Base-by-base conservation (phyloP, 2,329 filamentous ascomycete species). In the Aspergillus niger region DNA sequence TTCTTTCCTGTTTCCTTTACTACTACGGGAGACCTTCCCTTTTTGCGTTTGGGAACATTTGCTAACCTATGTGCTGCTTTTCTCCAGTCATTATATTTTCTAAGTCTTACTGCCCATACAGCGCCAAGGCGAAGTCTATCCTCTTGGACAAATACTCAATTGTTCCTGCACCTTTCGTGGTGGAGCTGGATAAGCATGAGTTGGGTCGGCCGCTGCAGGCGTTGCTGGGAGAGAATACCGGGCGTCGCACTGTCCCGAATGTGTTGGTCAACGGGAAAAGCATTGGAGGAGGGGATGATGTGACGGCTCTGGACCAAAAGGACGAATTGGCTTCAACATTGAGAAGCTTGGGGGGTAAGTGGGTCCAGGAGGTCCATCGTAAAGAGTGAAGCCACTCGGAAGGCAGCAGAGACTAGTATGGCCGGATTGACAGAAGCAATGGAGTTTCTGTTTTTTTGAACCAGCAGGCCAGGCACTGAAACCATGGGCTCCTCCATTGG, bases 61-160 rank as follows among this genome's bases (percentile, higher is more conserved):
- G 10, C 11, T 58, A 32, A 47, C 26, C 48, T 36, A 60, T 62
- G 26, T 43, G 57, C 55, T 17, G 49, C 49, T 20, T 17, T 17
- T 43, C 26, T 58, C 6, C 66, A 95, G 92, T 98, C 62, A 91
- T 97, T 74, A 91, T 99, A 69, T 98, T 98, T 80, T 97, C 92
- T 65, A 98, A 99, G 78, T 86, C 90, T 1, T 97, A 94, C 79
- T 99, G 95, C 76, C 92, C 90, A 0, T 89, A 86, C 79, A 97
- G 92, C 55, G 89, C 88, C 73, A 88, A 87, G 68, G 95, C 95
- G 49, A 99, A 99, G 79, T 82, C 83, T 47, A 85, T 98, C 58
- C 85, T 99, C 43, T 86, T 97, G 44, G 86, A 93, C 22, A 89
- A 90, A 69, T 98, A 98, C 81, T 82, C 81, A 57, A 96, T 99